Percentiles rank a stretch among this genome's conserved stretches.
These are phyloP conservation scores for Globisporangium polare DNA, from an alignment of 352 stramenopile species.

Conservation along the genomic window DNA sequence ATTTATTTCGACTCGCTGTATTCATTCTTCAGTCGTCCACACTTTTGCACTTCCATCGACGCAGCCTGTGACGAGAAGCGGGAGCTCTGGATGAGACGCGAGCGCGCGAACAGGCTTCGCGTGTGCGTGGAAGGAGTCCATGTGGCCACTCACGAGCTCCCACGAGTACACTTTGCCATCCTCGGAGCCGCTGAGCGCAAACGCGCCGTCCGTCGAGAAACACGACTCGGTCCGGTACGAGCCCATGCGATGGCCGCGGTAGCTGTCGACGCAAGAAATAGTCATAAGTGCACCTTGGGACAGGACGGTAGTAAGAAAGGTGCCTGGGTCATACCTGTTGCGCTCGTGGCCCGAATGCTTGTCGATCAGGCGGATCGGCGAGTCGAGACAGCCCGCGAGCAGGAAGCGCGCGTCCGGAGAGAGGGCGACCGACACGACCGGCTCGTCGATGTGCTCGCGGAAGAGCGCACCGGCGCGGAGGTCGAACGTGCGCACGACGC, in stretches of 20 bases:
- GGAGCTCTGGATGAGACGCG: constrained; percentile 53
- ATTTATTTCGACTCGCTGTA: background rate
- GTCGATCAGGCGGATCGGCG: constrained; percentile 73
- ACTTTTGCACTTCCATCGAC: constrained; percentile 70
- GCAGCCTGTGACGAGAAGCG: constrained; percentile 63
- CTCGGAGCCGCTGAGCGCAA: constrained; percentile 72
- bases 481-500: constrained; percentile 82
- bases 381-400: constrained; percentile 74
- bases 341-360: constrained; percentile 57
- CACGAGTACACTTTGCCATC: constrained; percentile 65
- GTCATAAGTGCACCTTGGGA: background rate
- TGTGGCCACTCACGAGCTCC: constrained; percentile 44
- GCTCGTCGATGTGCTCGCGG: constrained; percentile 76
- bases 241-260: constrained; percentile 55
- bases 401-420: constrained; percentile 75
- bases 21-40: constrained; percentile 28
- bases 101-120: constrained; percentile 58
- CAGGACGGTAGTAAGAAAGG: background rate
- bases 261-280: constrained; percentile 23
- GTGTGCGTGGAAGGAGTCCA: constrained; percentile 51
- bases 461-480: constrained; percentile 61
- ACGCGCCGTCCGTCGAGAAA: constrained; percentile 63
- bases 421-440: constrained; percentile 68
- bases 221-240: constrained; percentile 68
- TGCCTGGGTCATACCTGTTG: constrained; percentile 40